Conservation (phyloP, 2,329 filamentous ascomycete genomes). For the Monilinia laxa region DNA sequence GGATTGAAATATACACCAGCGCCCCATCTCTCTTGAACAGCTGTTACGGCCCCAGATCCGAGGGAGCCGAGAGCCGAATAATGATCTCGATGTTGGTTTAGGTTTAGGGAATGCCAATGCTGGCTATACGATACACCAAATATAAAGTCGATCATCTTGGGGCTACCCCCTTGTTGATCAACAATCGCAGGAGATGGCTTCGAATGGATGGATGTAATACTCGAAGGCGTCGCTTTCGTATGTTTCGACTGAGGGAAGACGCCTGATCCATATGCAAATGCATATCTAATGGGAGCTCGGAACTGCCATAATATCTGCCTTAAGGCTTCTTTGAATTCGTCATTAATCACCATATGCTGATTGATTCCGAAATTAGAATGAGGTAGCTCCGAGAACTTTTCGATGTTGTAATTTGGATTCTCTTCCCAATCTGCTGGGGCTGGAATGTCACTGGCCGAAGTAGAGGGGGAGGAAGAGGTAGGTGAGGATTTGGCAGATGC, state of each 20-base stretch:
- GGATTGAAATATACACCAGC: conserved; percentile 98
- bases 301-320: conserved; percentile 89
- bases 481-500: conserved; percentile 2
- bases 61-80: conserved; percentile 84
- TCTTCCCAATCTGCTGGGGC: conserved; percentile 63
- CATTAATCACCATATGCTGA: conserved; percentile 93
- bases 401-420: conserved; percentile 68
- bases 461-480: conserved; percentile 11
- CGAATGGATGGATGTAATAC: conserved; percentile 67
- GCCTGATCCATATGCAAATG: conserved; percentile 95
- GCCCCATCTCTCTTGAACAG: conserved; percentile 82
- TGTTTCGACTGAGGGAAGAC: conserved; percentile 77
- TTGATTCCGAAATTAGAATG: conserved; percentile 86
- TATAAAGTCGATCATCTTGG: conserved; percentile 98
- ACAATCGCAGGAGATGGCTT: conserved; percentile 77
- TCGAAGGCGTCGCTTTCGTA: conserved; percentile 52
- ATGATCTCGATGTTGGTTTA: conserved; percentile 84
- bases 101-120: conserved; percentile 94
- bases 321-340: conserved; percentile 89
- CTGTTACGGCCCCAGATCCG: conserved; percentile 80
- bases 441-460: conserved; percentile 29
- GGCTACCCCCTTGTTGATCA: conserved; percentile 80
- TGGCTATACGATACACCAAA: conserved; percentile 93
- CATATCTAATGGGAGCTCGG: conserved; percentile 88
- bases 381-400: conserved; percentile 73